Evolutionary conservation across 2,329 filamentous ascomycete genomes (phyloP).

Genomic region (Zalaria obscura): DNA sequence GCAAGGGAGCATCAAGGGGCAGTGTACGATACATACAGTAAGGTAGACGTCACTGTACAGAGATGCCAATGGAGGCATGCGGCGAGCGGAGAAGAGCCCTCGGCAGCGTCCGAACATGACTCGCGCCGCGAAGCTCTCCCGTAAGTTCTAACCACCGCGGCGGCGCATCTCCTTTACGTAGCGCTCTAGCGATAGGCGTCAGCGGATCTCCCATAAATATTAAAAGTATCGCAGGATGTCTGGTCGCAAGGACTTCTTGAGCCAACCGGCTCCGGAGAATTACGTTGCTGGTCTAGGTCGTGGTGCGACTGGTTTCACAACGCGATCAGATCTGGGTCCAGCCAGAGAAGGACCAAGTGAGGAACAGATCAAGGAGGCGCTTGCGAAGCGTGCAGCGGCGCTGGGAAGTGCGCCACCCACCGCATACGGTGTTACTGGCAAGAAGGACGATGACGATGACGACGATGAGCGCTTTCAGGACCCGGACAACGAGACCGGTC

Average conservation of each 20-base stretch:
- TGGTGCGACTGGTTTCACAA: conserved; percentile 96
- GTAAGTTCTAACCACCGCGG: no score
- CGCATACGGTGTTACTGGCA: conserved; percentile 54
- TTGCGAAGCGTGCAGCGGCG: conserved; percentile 82
- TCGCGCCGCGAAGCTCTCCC: no score
- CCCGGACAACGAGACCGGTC: conserved; percentile 88
- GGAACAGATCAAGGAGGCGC: conserved; percentile 94
- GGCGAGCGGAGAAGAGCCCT: no score
- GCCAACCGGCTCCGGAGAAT: conserved; percentile 53
- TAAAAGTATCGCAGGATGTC: conserved; percentile 31
- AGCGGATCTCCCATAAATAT: background rate
- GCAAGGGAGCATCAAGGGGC: no score
- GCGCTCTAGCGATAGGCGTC: no score
- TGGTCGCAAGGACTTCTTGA: conserved; percentile 70
- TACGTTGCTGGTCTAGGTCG: conserved; percentile 88
- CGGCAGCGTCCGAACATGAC: no score
- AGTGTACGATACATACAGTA: no score
- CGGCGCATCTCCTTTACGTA: no score
- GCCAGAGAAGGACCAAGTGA: conserved; percentile 90
- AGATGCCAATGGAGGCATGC: no score
- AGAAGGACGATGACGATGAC: conserved; percentile 61
- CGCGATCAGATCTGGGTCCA: conserved; percentile 87
- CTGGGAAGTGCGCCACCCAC: conserved; percentile 59
- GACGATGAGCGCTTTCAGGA: conserved; percentile 81
- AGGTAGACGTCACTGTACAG: no score